Conservation (phyloP, 2,329 filamentous ascomycete genomes). For the Parasarocladium wereldwijsianum region DNA sequence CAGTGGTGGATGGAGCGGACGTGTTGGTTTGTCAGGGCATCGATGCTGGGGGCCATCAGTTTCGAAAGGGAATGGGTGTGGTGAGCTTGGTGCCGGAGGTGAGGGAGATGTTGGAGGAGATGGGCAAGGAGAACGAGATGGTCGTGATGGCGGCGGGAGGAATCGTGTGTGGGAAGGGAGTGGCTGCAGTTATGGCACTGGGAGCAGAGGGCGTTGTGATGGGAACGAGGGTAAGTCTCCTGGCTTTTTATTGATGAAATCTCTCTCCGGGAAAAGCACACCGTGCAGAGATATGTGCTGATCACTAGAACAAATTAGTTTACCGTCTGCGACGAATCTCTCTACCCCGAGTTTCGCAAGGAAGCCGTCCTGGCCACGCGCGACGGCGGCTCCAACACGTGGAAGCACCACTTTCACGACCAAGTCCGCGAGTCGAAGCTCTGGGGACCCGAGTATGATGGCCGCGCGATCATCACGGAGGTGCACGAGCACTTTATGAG, state of each 20-base stretch:
- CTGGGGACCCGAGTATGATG: conserved; percentile 29
- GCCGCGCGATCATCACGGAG: conserved; percentile 23
- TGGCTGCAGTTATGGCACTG: conserved; percentile 38
- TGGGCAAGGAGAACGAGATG: conserved; percentile 19
- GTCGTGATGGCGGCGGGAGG: conserved; percentile 43
- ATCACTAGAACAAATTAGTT: conserved; percentile 18
- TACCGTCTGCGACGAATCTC: conserved; percentile 26
- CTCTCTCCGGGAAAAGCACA: not conserved
- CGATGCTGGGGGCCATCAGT: conserved; percentile 52
- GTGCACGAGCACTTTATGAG: conserved; percentile 24
- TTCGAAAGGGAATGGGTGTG: conserved; percentile 35
- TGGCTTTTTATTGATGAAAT: conserved; percentile 4
- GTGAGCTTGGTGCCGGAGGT: conserved; percentile 44
- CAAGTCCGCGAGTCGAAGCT: conserved; percentile 20
- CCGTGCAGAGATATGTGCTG: too few relatives aligned
- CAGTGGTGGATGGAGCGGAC: conserved; percentile 33
- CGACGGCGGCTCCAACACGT: conserved; percentile 28
- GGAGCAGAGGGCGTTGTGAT: conserved; percentile 31
- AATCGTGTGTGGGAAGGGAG: conserved; percentile 39
- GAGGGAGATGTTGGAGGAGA: conserved; percentile 25
- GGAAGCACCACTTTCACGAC: conserved; percentile 33
- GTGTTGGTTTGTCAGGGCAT: conserved; percentile 47
- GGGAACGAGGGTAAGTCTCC: conserved; percentile 23
- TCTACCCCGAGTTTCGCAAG: conserved; percentile 24
- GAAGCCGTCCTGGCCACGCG: conserved; percentile 22